Evolutionary conservation across 441 rosid species (phyloP).

Genomic region (Gossypium davidsonii): DNA sequence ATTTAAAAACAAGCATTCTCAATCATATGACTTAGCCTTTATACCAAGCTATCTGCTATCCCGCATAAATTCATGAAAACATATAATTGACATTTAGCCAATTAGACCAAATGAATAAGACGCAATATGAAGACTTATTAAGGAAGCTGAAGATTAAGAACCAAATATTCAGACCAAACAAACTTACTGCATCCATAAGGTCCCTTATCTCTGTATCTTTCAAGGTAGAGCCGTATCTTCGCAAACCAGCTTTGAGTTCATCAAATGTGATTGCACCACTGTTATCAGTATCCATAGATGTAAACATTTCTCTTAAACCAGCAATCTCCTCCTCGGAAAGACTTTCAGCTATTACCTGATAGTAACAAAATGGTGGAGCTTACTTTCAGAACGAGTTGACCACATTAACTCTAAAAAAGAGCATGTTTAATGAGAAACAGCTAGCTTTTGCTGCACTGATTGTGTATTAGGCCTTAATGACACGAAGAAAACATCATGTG

Average conservation of each 20-base stretch:
- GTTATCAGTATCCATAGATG: slow-evolving; percentile 89
- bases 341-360: slow-evolving; percentile 97
- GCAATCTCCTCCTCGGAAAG: slow-evolving; percentile 99
- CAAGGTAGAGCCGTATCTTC: slow-evolving; percentile 96
- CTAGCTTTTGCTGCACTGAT: neutral
- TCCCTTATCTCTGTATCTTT: slow-evolving; percentile 91
- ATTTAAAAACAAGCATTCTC: neutral
- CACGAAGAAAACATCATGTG: neutral
- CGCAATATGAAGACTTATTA: neutral
- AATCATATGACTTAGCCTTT: neutral
- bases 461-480: neutral
- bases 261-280: slow-evolving; percentile 99
- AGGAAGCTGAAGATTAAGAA: neutral
- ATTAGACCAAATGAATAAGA: neutral
- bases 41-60: neutral
- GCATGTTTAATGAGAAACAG: neutral
- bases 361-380: slow-evolving; percentile 6
- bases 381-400: neutral
- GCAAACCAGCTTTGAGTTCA: slow-evolving; percentile 95
- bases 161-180: neutral
- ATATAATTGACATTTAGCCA: neutral
- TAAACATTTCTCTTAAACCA: slow-evolving; percentile 91
- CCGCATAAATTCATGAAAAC: neutral
- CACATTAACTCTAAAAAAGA: neutral
- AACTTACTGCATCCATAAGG: slow-evolving; percentile 94